Base-by-base conservation (phyloP, 2,329 filamentous ascomycete genomes). In the Colletotrichum gloeosporioides region DNA sequence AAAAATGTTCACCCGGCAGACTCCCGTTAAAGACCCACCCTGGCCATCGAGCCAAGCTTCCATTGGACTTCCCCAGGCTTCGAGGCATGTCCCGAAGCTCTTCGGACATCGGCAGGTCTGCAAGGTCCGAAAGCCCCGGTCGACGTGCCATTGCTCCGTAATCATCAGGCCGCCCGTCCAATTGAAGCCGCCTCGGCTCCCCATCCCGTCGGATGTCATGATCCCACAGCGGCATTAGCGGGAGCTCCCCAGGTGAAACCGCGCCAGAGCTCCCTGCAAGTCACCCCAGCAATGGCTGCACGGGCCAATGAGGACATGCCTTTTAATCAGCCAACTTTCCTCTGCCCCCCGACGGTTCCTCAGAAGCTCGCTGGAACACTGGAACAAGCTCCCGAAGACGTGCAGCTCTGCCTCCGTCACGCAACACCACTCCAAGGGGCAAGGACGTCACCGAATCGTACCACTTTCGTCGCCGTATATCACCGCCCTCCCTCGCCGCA, bases 211-310 rank as follows among this genome's bases (percentile, higher is more conserved):
- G 10, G 69, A 64, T 57, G 73, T 49, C 69, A 76, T 73, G 73
- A 73, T 76, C 73, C 69, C 69, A 76, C 44, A 76, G 63, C 63
- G 73, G 73, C 73, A 69, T 68, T 69, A 73, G 73, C 69, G 73
- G 73, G 63, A 76, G 73, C 69, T 72, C 36, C 61, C 62, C 55
- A 64, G 69, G 69, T 69, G 69, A 76, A 76, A 76, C 73, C 55
- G 57, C 44, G 39, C 69, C 73, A 76, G 32, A 73, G 73, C 69
- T 76, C 73, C 73, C 73, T 64, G 73, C 55, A 68, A 67, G 57
- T 57, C 73, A 63, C n/a, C 67, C 61, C 61, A 61, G 49, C 49
- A 18, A 32, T 44, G 4, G 6, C 69, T 13, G 53, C 69, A 69
- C 73, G 63, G 55, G 73, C 73, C 69, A 76, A 76, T 76, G 31